These are phyloP conservation scores for Yarrowia hollandica DNA, from an alignment of 805 yeast genomes.

Conservation along the genomic window DNA sequence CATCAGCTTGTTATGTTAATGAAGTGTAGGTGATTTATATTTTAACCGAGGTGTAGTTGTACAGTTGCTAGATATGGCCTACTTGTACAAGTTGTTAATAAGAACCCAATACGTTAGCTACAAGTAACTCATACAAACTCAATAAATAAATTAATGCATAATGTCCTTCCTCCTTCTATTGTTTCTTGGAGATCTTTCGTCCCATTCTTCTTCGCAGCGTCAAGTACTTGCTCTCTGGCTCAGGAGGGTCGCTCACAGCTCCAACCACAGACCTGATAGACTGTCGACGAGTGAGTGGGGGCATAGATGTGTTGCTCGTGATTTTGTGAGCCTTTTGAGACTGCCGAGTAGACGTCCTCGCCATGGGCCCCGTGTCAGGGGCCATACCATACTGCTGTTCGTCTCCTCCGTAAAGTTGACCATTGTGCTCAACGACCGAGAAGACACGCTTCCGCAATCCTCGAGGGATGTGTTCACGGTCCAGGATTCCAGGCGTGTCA, in stretches of 20 bases:
- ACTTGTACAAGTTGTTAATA: too few species aligned
- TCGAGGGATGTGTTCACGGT: conserved; percentile 10
- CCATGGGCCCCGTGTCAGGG: background rate
- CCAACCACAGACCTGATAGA: conserved; percentile 19
- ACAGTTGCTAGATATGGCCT: too few species aligned
- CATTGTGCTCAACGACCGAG: conserved; percentile 19
- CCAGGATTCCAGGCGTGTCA: conserved; percentile 8
- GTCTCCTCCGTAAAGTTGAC: conserved; percentile 12
- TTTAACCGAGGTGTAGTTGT: too few species aligned
- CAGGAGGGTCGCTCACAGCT: background rate
- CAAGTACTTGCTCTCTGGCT: conserved; percentile 8
- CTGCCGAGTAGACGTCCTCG: background rate
- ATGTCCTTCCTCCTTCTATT: too few species aligned
- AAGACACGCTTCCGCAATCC: conserved; percentile 21
- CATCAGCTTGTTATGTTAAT: background rate
- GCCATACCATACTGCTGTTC: background rate
- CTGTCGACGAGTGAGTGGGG: conserved; percentile 1
- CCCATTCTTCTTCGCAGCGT: conserved; percentile 9
- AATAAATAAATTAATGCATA: conserved; percentile 3
- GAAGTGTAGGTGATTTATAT: background rate
- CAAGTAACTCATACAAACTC: too few species aligned
- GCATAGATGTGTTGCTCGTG: background rate
- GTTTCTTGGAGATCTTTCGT: conserved; percentile 2
- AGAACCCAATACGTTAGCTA: too few species aligned
- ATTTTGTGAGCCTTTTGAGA: background rate